These are phyloP conservation scores for Backusella sp. DNA, from an alignment of 192 early-diverging fungal species.

Conservation along the genomic window DNA sequence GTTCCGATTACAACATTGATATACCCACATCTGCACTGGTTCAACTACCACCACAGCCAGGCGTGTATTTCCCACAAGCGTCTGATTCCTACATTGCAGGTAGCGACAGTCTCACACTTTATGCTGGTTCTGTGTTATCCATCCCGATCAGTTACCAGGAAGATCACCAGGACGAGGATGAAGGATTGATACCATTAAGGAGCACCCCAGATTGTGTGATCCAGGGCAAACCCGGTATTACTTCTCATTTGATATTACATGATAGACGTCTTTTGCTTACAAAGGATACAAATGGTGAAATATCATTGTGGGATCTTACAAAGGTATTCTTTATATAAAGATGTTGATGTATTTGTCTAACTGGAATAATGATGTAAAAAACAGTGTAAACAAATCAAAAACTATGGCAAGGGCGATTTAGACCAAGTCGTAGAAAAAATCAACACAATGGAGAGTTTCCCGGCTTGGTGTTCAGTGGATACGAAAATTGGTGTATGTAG, in stretches of 20 bases:
- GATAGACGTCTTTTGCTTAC: conserved; percentile 85
- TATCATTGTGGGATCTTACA: conserved; percentile 90
- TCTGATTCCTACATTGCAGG: conserved; percentile 34
- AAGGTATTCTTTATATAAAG: conserved; percentile 12
- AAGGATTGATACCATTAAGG: conserved; percentile 29
- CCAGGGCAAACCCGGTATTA: conserved; percentile 61
- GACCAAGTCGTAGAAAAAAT: conserved; percentile 53
- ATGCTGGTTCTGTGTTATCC: conserved; percentile 39
- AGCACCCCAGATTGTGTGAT: conserved; percentile 33
- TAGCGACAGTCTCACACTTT: conserved; percentile 26
- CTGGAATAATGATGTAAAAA: neutral
- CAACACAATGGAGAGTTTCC: conserved; percentile 73
- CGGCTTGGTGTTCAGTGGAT: conserved; percentile 92
- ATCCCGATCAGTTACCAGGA: conserved; percentile 38
- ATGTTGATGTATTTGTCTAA: neutral
- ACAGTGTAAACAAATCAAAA: conserved; percentile 56
- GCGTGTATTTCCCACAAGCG: conserved; percentile 44
- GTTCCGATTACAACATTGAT: neutral
- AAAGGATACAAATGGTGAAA: conserved; percentile 72
- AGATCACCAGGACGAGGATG: conserved; percentile 23
- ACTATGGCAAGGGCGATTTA: conserved; percentile 49
- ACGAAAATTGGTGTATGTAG: conserved; percentile 77
- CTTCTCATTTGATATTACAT: conserved; percentile 70
- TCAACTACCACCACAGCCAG: conserved; percentile 15
- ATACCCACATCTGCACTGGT: neutral